Base-by-base conservation (phyloP, 1,139 yeast genomes). In the Kluyveromyces sp. region DNA sequence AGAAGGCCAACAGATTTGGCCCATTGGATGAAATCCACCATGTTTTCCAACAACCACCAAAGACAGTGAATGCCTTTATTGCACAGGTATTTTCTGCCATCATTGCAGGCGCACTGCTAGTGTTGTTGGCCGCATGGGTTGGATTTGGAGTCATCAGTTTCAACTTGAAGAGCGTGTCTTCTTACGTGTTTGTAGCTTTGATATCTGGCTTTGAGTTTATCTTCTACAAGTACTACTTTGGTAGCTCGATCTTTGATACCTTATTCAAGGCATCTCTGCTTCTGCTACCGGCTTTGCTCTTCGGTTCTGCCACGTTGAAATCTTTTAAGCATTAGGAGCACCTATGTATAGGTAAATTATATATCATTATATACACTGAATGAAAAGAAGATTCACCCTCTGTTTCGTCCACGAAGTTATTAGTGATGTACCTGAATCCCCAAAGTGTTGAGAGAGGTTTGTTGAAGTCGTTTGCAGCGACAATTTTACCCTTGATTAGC, bases 401-500 rank as follows among this genome's bases (percentile, higher is more conserved):
- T 26, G 45, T 41, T 37, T 64, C 70, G 32, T 57, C 54, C 35
- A 58, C 47, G 53, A 66, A 72, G 29, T 58, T 69, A 57, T 81
- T 82, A 27, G 65, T 62, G 34, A 83, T 71, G 69, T 72, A 68
- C 57, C 85, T 68, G 51, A 78, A 79, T 30, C 77, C 76, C 72
- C 76, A 77, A 41, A 72, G 65, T 50, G 71, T 71, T 2, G 72
- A 68, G 36, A 64, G 55, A 4, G 71, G 65, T 46, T 65, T 60
- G 43, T 64, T 67, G 46, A 69, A 66, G 51, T 69, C 69, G 45
- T 67, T 65, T 7, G 71, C 88, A 1, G 88, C 92, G n/a, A 83
- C 76, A 8, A 92, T 82, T 59, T 86, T 88, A 0, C 98, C 99
- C 55, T 82, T 82, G 7, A 92, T 81, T 34, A 92, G 69, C 0